Conservation (phyloP, 2,329 filamentous ascomycete species). For the Coniella vitis region DNA sequence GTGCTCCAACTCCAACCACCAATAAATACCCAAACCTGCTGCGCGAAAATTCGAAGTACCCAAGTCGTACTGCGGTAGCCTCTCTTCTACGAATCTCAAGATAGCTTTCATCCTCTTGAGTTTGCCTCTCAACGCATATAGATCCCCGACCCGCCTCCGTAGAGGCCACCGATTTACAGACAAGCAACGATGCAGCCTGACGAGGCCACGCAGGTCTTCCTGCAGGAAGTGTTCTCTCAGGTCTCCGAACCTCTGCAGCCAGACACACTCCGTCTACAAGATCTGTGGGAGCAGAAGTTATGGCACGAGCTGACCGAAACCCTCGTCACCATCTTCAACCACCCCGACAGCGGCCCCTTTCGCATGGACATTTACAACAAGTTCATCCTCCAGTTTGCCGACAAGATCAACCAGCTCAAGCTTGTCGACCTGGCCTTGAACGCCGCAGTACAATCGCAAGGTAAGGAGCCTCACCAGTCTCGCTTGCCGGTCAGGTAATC, state of each 20-base stretch:
- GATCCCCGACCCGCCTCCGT: slow-evolving; percentile 2
- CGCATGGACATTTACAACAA: slow-evolving; percentile 86
- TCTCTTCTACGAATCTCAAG: background rate
- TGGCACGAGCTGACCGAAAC: slow-evolving; percentile 97
- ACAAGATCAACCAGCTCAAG: slow-evolving; percentile 99
- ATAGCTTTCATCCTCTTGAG: background rate
- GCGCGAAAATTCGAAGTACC: background rate
- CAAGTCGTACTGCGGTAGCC: background rate
- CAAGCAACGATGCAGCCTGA: slow-evolving; percentile 56
- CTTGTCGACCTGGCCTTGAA: slow-evolving; percentile 85
- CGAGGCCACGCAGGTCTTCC: slow-evolving; percentile 86
- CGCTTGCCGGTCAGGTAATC: background rate
- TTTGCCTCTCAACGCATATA: background rate
- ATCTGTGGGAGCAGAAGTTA: slow-evolving; percentile 95
- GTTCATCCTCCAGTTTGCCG: slow-evolving; percentile 92
- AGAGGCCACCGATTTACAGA: slow-evolving; percentile 11
- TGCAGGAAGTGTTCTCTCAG: slow-evolving; percentile 32
- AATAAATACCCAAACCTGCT: background rate
- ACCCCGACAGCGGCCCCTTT: slow-evolving; percentile 73
- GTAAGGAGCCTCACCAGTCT: slow-evolving; percentile 35
- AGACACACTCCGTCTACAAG: slow-evolving; percentile 86
- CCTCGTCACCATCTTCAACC: slow-evolving; percentile 80
- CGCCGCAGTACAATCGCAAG: slow-evolving; percentile 76
- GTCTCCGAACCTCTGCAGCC: slow-evolving; percentile 72
- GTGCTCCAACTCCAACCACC: background rate